These are phyloP conservation scores for Uronychia binucleata DNA, from an alignment of 73 alveolate genomes.

Conservation along the genomic window DNA sequence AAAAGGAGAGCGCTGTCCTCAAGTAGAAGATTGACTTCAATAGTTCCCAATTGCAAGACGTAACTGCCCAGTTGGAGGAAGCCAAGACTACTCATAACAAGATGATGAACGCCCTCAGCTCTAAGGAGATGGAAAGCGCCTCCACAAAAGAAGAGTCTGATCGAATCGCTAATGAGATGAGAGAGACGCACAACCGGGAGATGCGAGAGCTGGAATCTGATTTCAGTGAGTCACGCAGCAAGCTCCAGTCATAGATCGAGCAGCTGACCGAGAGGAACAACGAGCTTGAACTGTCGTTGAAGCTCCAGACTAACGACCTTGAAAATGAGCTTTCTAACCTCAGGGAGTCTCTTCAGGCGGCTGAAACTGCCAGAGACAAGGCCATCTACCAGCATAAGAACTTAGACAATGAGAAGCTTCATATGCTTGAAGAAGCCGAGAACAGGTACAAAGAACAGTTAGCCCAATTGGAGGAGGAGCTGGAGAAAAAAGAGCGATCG, in stretches of 20 bases:
- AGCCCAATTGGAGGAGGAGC: constrained; percentile 41
- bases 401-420: constrained; percentile 24
- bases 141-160: constrained; percentile 61
- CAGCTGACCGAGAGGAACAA: constrained; percentile 23
- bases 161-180: constrained; percentile 21
- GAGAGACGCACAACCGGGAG: constrained; percentile 15
- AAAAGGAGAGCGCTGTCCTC: constrained; percentile 51
- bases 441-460: constrained; percentile 19
- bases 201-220: constrained; percentile 32
- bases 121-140: constrained; percentile 35
- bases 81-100: constrained; percentile 53
- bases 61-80: constrained; percentile 44
- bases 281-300: constrained; percentile 44
- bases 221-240: not conserved
- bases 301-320: constrained; percentile 23
- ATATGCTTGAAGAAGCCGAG: constrained; percentile 44
- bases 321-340: constrained; percentile 21
- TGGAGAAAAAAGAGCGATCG: constrained; percentile 42
- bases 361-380: constrained; percentile 16
- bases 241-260: not conserved
- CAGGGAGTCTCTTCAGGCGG: constrained; percentile 4
- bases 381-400: not conserved
- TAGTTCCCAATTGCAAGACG: constrained; percentile 44
- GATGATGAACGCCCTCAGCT: constrained; percentile 46
- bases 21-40: constrained; percentile 50